Evolutionary conservation across 148 eudicot genomes (phyloP), one percentile per base, ranked within the genome.

Genomic region (Arbutus unedo): DNA sequence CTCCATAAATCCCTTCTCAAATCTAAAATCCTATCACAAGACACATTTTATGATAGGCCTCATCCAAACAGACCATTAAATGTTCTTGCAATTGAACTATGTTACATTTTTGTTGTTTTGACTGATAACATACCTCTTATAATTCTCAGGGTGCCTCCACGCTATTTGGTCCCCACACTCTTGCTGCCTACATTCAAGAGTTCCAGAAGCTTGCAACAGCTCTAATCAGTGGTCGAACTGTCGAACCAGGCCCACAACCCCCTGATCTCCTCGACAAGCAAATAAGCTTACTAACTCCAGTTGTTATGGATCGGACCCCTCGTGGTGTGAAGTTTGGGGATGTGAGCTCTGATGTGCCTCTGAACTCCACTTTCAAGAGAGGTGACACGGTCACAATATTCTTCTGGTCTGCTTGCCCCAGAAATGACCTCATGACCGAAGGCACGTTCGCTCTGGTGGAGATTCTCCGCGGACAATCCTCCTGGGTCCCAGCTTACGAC

Each of bases 401-500:
- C 70, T 96, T 96, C 84, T 90, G 91, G 90, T 93, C 99, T 60
- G 98, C 98, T 19, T 94, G 97, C 81, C 99, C 99, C 4, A 91
- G 99, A 85, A 96, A 96, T 66, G 95, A 96, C 85, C 95, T 96
- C 80, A 81, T 93, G 97, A 96, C 97, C 4, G 99, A 96, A 86
- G 98, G 95, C 74, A 96, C 98, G 11, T 96, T 93, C 68, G 83
- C 97, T 74, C 88, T 92, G 15, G 98, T 96, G 53, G 99, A 96
- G 85, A 85, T 86, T 47, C 91, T 96, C 74, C 91, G 74, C 18
- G 94, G 91, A 21, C 80, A 86, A 83, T 90, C 87, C 79, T 70
- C 90, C 0, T 96, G 99, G 99, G 88, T 84, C 43, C 94, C 99
- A 6, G 90, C 81, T 62, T 90, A 96, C 68, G 99, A 96, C 14